Evolutionary conservation across 495 filamentous ascomycete species (phyloP).

Genomic region (Xanthoparmelia taractica): DNA sequence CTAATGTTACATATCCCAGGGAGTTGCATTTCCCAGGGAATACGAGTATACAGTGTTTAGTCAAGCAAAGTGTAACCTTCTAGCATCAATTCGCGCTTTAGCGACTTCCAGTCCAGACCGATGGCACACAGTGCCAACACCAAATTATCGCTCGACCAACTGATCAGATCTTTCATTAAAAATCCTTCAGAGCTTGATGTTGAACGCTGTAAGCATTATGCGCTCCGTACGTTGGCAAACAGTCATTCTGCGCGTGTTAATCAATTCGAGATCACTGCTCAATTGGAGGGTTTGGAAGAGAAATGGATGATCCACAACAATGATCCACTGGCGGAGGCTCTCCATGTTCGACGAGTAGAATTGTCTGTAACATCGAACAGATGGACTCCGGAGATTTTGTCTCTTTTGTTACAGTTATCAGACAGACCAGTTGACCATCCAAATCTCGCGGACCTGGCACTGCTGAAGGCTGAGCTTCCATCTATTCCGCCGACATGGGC

Average conservation of each 20-base stretch:
- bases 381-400: slow-evolving; percentile 71
- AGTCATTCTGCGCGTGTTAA: slow-evolving; percentile 66
- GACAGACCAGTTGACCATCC: slow-evolving; percentile 69
- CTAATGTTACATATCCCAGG: no score
- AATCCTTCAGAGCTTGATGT: slow-evolving; percentile 30
- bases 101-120: not conserved
- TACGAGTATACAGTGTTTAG: no score
- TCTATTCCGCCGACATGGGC: slow-evolving; percentile 57
- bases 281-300: slow-evolving; percentile 75
- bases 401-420: slow-evolving; percentile 72
- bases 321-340: slow-evolving; percentile 72
- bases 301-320: slow-evolving; percentile 73
- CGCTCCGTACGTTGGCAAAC: slow-evolving; percentile 47
- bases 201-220: slow-evolving; percentile 35
- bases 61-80: no score
- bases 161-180: slow-evolving; percentile 35
- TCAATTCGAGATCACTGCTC: slow-evolving; percentile 73
- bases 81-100: not conserved
- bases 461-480: slow-evolving; percentile 38
- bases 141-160: slow-evolving; percentile 32
- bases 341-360: slow-evolving; percentile 54
- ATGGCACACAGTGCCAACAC: slow-evolving; percentile 45
- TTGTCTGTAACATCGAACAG: slow-evolving; percentile 45
- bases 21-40: no score
- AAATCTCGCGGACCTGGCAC: slow-evolving; percentile 50